phyloP scores from a whole-genome alignment of 2,329 filamentous ascomycete genomes.

The Apiospora sp. region DNA sequence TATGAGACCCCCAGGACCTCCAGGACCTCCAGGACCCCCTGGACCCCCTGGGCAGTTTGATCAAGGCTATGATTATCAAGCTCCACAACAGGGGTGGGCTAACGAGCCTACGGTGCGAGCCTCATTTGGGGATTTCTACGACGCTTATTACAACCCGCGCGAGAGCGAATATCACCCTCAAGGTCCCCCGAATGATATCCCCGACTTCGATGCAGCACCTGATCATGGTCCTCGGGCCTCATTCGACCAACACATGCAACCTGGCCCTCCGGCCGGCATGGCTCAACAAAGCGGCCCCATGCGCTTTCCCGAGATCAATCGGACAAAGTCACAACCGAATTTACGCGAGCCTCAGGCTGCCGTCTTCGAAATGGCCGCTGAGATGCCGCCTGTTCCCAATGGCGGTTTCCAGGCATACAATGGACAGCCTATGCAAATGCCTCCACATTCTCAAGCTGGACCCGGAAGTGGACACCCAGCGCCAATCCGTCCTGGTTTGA shows the following conservation, averaged over 20 bases:
- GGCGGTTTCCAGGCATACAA: conserved; percentile 44
- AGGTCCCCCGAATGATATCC: conserved; percentile 43
- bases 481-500: conserved; percentile 69
- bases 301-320: conserved; percentile 61
- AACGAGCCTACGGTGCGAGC: conserved; percentile 43
- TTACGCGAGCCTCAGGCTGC: conserved; percentile 70
- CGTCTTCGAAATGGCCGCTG: conserved; percentile 76
- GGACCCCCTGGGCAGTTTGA: conserved; percentile 25
- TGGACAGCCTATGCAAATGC: conserved; percentile 36
- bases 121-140: conserved; percentile 61
- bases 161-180: conserved; percentile 41
- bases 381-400: conserved; percentile 63
- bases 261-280: conserved; percentile 41
- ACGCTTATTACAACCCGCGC: conserved; percentile 59
- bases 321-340: conserved; percentile 73
- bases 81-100: conserved; percentile 46
- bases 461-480: conserved; percentile 63
- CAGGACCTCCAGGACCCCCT: conserved; percentile 13
- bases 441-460: conserved; percentile 38
- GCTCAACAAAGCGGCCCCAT: conserved; percentile 56
- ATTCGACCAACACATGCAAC: conserved; percentile 57
- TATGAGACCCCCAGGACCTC: conserved; percentile 28
- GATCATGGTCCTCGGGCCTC: conserved; percentile 49
- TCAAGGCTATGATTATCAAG: conserved; percentile 27
- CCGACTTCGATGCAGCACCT: conserved; percentile 53